Evolutionary conservation across 345 rosid species (phyloP), one percentile per base, ranked within the genome.

Genomic region (Firmiana major): DNA sequence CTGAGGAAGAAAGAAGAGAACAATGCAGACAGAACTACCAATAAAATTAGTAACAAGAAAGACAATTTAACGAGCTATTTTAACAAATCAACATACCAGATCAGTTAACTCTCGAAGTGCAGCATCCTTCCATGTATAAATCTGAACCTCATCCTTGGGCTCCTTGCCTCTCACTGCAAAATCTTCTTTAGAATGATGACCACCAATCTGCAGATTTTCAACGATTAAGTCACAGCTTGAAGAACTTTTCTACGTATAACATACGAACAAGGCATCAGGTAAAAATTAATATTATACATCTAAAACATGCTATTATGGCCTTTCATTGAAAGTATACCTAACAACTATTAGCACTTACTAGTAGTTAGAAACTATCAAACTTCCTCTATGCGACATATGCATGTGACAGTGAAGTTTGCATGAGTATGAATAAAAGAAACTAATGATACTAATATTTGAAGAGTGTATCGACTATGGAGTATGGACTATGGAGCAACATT

Each of bases 61-160:
- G 63, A 24, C 58, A 51, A 75, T 19, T 6, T 21, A 3, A 68
- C 53, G 63, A 13, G 8, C 45, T 0, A 12, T 31, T 31, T 9
- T 54, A 62, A 28, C 19, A 7, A 15, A 31, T 13, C 21, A 40
- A 76, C 89, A 75, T 80, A 95, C 99, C 89, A 93, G 86, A 77
- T 95, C 99, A 4, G 98, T 93, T 81, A 91, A 78, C 86, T 95
- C 94, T 0, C 94, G 92, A 45, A 95, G 93, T 51, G 87, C 90
- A 58, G 99, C 99, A 88, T 95, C 97, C 81, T 92, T 95, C 97
- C 99, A 95, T 3, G 98, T 93, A 82, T 95, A 95, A 60, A 95
- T 93, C 78, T 92, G 99, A 84, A 93, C 99, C 88, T 93, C 98
- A 76, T 92, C 94, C 77, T 93, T 93, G 49, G 99, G 98, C 68